Percentiles rank a stretch among this genome's conserved stretches.
Evolutionary conservation across 768 basidiomycete genomes (phyloP).

Genomic region (Crassisporium funariophilum): DNA sequence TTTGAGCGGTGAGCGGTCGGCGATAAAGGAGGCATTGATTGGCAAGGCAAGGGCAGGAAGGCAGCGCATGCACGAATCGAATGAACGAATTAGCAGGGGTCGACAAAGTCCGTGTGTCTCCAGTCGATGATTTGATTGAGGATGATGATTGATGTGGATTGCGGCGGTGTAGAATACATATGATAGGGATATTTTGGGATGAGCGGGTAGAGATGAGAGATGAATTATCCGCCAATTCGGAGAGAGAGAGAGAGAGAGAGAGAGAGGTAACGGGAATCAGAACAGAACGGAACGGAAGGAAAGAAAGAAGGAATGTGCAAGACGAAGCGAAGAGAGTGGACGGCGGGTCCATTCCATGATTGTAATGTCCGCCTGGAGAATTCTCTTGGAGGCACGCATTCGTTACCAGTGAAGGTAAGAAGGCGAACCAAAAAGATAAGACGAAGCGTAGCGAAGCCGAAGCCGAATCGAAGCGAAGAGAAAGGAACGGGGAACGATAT

Average conservation of each 20-base stretch:
- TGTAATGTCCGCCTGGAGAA: too few relatives aligned
- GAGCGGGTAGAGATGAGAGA: slow-evolving; percentile 12
- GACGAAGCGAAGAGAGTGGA: slow-evolving; percentile 23
- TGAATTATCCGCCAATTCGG: slow-evolving; percentile 22
- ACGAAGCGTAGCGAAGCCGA: slow-evolving; percentile 17
- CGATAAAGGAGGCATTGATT: too few relatives aligned
- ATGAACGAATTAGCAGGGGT: background rate
- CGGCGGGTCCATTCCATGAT: too few relatives aligned
- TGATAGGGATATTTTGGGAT: slow-evolving; percentile 20
- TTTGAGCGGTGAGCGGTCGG: too few relatives aligned
- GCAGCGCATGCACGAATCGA: background rate
- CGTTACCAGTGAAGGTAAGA: slow-evolving; percentile 9
- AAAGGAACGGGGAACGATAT: too few relatives aligned
- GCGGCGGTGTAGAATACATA: slow-evolving; percentile 24
- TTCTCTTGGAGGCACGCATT: too few relatives aligned
- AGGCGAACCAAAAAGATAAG: slow-evolving; percentile 17
- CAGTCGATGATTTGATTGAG: background rate
- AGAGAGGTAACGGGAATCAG: too few relatives aligned
- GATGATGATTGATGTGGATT: slow-evolving; percentile 6
- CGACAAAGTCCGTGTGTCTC: background rate
- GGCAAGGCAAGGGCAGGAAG: too few relatives aligned
- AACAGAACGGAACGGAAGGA: slow-evolving; percentile 8
- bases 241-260: slow-evolving; percentile 4
- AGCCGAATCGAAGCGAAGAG: slow-evolving; percentile 24
- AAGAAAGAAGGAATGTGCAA: slow-evolving; percentile 10